phyloP scores from a whole-genome alignment of 169 alveolate genomes.

The Toxoplasma gondii region DNA sequence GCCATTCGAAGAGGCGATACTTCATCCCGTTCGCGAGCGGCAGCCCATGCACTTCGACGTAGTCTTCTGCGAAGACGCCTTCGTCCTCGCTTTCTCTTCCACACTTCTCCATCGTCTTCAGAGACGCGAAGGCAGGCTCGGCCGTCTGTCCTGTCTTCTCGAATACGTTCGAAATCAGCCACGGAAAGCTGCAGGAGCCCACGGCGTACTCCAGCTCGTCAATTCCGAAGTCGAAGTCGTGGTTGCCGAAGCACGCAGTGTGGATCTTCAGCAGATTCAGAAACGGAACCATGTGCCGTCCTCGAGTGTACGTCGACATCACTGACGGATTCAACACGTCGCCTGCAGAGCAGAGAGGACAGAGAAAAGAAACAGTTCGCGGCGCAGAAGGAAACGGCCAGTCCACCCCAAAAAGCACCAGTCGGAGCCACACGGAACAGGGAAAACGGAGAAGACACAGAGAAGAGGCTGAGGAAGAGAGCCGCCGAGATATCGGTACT shows the following conservation, averaged over 20 bases:
- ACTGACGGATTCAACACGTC: constrained; percentile 92
- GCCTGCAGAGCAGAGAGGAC: constrained; percentile 82
- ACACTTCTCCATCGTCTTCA: background rate
- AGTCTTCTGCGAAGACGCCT: constrained; percentile 52
- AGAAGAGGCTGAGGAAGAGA: no score
- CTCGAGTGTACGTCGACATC: constrained; percentile 83
- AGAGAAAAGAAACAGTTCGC: constrained; percentile 63
- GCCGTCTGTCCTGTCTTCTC: constrained; percentile 70
- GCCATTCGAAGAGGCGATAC: constrained; percentile 79
- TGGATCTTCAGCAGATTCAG: constrained; percentile 79
- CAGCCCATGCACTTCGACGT: constrained; percentile 64
- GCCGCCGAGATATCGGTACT: no score
- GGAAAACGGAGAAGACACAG: background rate
- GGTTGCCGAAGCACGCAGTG: constrained; percentile 94
- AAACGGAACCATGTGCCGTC: constrained; percentile 87
- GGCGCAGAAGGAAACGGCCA: background rate
- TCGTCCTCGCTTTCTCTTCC: background rate
- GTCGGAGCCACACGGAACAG: background rate
- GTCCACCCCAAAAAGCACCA: background rate
- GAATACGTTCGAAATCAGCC: constrained; percentile 84
- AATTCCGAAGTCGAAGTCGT: constrained; percentile 91
- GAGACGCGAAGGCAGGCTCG: background rate
- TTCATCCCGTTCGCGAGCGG: constrained; percentile 82
- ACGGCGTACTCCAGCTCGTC: constrained; percentile 81
- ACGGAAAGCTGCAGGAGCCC: constrained; percentile 81